phyloP scores from a whole-genome alignment of 2,329 filamentous ascomycete species.

The Teratosphaeria destructans region DNA sequence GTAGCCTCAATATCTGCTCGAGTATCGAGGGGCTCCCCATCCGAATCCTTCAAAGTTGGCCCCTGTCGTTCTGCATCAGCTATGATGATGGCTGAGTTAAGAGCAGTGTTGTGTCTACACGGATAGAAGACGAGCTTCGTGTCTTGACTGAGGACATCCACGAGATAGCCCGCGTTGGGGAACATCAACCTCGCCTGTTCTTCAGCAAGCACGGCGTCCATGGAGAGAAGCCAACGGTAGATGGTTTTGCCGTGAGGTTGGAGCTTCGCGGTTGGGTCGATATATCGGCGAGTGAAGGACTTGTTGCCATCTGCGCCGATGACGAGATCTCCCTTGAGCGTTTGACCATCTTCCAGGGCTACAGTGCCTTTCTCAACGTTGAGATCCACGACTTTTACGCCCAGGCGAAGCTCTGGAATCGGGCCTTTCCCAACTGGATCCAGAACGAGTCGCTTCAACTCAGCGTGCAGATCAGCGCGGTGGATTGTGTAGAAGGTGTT shows the following conservation, averaged over 20 bases:
- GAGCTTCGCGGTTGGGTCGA: not conserved
- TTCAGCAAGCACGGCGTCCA: not conserved
- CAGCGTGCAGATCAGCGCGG: conserved; percentile 21
- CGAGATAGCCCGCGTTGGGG: not conserved
- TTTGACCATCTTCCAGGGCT: conserved; percentile 16
- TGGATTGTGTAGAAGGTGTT: conserved; percentile 12
- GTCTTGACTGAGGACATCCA: not conserved
- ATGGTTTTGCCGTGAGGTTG: not conserved
- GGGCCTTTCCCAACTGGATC: conserved; percentile 13
- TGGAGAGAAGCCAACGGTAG: not conserved
- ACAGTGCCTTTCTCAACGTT: conserved; percentile 16
- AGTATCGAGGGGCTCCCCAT: not conserved
- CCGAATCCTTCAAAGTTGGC: not conserved
- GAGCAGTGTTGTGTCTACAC: not conserved
- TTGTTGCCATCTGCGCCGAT: conserved; percentile 26
- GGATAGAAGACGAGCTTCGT: not conserved
- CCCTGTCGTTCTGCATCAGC: not conserved
- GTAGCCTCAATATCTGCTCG: not conserved
- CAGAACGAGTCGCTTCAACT: conserved; percentile 16
- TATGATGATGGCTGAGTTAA: not conserved
- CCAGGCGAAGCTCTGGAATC: conserved; percentile 15
- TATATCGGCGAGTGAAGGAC: conserved; percentile 10
- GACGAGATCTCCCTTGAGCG: conserved; percentile 18
- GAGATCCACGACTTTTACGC: conserved; percentile 14
- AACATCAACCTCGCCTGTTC: not conserved